phyloP scores from a whole-genome alignment of 2,329 filamentous ascomycete species.

The Cordyceps cicadae region DNA sequence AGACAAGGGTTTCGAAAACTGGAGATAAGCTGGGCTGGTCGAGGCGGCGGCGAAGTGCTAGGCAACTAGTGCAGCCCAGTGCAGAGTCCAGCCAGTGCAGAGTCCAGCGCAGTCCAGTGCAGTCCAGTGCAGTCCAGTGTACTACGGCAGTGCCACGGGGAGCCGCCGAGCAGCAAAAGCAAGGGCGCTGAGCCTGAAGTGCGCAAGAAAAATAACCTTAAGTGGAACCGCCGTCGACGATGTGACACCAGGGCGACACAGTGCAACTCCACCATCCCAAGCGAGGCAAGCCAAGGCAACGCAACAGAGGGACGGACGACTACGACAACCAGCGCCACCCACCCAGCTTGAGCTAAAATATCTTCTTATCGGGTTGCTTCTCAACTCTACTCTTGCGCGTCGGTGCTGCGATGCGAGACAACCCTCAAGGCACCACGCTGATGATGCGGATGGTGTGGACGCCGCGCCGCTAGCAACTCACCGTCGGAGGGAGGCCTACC shows the following conservation, averaged over 20 bases:
- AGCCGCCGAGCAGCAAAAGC: not conserved
- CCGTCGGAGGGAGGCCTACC: too few species aligned
- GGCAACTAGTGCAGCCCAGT: not conserved
- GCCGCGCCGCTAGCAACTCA: not conserved
- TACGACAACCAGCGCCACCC: not conserved
- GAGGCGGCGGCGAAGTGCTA: not conserved
- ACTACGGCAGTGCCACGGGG: not conserved
- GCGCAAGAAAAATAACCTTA: conserved; percentile 9
- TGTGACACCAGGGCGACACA: conserved; percentile 6
- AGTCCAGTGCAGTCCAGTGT: too few species aligned
- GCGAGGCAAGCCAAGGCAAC: not conserved
- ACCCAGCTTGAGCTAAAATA: not conserved
- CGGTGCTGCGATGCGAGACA: not conserved
- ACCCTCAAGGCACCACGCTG: not conserved
- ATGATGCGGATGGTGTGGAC: not conserved
- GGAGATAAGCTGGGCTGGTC: not conserved
- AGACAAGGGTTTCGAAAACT: not conserved
- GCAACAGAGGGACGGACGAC: not conserved
- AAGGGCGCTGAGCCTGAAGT: not conserved
- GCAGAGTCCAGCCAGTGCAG: too few species aligned
- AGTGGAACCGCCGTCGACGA: conserved; percentile 4
- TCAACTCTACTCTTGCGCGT: not conserved
- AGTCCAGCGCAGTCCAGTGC: too few species aligned
- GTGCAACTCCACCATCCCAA: not conserved
- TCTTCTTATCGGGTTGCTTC: not conserved